Conservation (phyloP, 208 protist species). For the Trypanosoma melophagium region DNA sequence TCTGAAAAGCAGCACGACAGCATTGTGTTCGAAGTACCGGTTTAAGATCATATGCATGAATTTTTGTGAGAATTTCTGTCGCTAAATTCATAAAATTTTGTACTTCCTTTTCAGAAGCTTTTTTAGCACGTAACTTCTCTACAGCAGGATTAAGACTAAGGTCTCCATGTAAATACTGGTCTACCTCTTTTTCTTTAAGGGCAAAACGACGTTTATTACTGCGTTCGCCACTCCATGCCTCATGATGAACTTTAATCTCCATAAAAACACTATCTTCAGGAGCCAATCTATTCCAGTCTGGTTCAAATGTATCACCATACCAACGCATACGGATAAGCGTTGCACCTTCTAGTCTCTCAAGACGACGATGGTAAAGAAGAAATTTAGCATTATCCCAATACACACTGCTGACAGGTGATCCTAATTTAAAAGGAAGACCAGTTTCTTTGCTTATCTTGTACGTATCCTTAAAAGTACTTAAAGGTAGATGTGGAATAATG, state of each 20-base stretch:
- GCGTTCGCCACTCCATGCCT: conserved; percentile 86
- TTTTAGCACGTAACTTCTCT: conserved; percentile 74
- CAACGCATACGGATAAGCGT: conserved; percentile 89
- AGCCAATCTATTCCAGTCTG: conserved; percentile 71
- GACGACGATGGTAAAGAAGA: conserved; percentile 79
- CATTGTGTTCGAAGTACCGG: conserved; percentile 86
- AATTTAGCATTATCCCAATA: conserved; percentile 90
- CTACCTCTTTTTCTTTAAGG: conserved; percentile 80
- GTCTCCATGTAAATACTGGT: conserved; percentile 70
- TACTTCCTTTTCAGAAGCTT: conserved; percentile 65
- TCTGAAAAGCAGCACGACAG: conserved; percentile 84
- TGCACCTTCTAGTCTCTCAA: conserved; percentile 82
- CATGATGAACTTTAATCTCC: conserved; percentile 90
- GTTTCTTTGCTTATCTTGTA: conserved; percentile 63
- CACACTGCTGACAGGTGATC: conserved; percentile 80
- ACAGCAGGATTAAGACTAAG: conserved; percentile 65
- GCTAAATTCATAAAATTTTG: conserved; percentile 81
- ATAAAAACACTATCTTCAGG: conserved; percentile 79
- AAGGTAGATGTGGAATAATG: conserved; percentile 84
- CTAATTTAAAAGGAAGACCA: conserved; percentile 64
- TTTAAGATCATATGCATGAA: conserved; percentile 85
- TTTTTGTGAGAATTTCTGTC: conserved; percentile 81
- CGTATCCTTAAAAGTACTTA: conserved; percentile 85
- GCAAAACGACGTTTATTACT: conserved; percentile 89
- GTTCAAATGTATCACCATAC: conserved; percentile 79